These are phyloP conservation scores for Alternaria hordeiaustralica DNA, from an alignment of 2,329 filamentous ascomycete species.

Conservation along the genomic window DNA sequence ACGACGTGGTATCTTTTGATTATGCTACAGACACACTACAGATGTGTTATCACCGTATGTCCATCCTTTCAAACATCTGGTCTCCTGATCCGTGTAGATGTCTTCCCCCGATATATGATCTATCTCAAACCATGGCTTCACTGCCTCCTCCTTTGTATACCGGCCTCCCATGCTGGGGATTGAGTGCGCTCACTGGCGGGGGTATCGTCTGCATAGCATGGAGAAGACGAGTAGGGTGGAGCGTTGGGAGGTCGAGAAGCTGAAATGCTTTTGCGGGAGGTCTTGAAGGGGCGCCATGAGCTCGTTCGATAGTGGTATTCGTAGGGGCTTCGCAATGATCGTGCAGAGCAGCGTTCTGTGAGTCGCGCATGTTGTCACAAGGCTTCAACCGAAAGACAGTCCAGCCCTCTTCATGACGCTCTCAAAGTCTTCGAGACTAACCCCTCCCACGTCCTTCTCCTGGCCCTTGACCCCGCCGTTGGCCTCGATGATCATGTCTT, in stretches of 20 bases:
- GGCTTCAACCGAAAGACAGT: slow-evolving; percentile 70
- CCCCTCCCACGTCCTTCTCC: slow-evolving; percentile 69
- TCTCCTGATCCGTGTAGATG: background rate
- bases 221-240: background rate
- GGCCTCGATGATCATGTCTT: slow-evolving; percentile 94
- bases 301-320: background rate
- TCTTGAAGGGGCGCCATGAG: background rate
- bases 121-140: background rate
- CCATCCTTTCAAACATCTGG: background rate
- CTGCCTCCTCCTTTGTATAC: background rate
- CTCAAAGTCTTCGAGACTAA: slow-evolving; percentile 81
- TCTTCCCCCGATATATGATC: background rate
- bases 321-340: background rate
- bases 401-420: slow-evolving; percentile 84
- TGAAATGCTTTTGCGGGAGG: background rate
- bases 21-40: background rate
- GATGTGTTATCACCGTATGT: background rate
- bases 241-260: background rate
- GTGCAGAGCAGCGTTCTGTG: background rate
- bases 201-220: background rate
- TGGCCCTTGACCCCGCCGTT: slow-evolving; percentile 70
- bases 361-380: background rate
- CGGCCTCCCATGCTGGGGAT: background rate
- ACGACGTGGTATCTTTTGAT: background rate
- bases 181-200: background rate